A percentile compares a stretch with the other conserved stretches of the same genome.
Evolutionary conservation across 306 rosid species (phyloP).

Genomic region (Vigna reflexopilosa): DNA sequence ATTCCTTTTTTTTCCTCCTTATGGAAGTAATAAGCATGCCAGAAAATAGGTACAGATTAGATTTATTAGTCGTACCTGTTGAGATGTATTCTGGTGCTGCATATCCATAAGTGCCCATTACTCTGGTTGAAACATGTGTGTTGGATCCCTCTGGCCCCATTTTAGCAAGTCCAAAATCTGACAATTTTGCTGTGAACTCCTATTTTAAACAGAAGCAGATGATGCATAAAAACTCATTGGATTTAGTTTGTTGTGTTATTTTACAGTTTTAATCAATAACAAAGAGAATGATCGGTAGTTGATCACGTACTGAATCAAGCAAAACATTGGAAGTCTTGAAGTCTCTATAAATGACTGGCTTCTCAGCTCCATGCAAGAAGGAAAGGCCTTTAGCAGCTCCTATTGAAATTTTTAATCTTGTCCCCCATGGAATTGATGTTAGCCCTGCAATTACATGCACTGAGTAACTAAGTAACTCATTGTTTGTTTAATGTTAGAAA

Average conservation of each 20-base stretch:
- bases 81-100: slow-evolving; percentile 97
- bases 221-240: slow-evolving; percentile 5
- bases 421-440: slow-evolving; percentile 88
- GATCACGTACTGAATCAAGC: slow-evolving; percentile 75
- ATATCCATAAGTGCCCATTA: slow-evolving; percentile 96
- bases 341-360: slow-evolving; percentile 94
- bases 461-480: slow-evolving; percentile 4
- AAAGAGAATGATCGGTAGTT: background rate
- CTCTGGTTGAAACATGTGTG: slow-evolving; percentile 91
- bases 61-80: slow-evolving; percentile 57
- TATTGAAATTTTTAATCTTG: slow-evolving; percentile 78
- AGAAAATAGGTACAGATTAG: too few relatives aligned
- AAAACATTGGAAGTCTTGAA: slow-evolving; percentile 94
- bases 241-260: background rate
- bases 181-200: slow-evolving; percentile 92
- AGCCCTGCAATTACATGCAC: slow-evolving; percentile 58
- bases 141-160: slow-evolving; percentile 99
- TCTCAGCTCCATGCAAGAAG: slow-evolving; percentile 92
- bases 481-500: background rate
- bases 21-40: background rate
- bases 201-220: slow-evolving; percentile 40
- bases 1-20: background rate
- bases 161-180: slow-evolving; percentile 96
- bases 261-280: background rate
- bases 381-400: slow-evolving; percentile 97